A percentile compares a stretch with the other conserved stretches of the same genome.
Conservation (phyloP, 345 rosid species). For the Odontarrhena argentea region DNA sequence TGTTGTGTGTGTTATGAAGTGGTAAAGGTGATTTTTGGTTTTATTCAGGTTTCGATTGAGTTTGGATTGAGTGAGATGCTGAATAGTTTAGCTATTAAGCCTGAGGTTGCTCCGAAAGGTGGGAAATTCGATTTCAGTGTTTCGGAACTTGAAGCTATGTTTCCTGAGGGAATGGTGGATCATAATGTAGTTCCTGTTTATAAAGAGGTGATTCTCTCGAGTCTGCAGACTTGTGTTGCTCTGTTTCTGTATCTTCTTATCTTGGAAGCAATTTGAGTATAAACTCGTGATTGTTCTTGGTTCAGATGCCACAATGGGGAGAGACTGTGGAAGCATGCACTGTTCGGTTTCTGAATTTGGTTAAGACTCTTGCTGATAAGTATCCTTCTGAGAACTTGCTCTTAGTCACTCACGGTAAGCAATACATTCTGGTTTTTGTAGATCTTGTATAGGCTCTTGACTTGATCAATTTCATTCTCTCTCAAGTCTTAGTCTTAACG, state of each 20-base stretch:
- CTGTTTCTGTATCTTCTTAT: not conserved
- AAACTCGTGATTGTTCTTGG: not conserved
- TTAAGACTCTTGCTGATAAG: conserved; percentile 69
- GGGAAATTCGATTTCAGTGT: conserved; percentile 56
- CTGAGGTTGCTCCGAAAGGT: conserved; percentile 57
- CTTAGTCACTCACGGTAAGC: conserved; percentile 77
- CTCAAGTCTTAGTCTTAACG: not conserved
- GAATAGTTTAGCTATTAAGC: conserved; percentile 53
- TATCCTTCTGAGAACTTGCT: conserved; percentile 81
- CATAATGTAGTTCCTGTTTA: conserved; percentile 43
- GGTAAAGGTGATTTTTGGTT: not conserved
- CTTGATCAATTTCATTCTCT: conserved; percentile 5
- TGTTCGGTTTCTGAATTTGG: conserved; percentile 48
- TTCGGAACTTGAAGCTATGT: conserved; percentile 57
- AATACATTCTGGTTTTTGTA: not conserved
- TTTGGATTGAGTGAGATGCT: conserved; percentile 79
- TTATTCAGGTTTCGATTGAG: conserved; percentile 67
- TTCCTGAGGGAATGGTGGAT: conserved; percentile 69
- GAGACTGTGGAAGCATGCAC: conserved; percentile 51
- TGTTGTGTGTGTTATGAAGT: not conserved
- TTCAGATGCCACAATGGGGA: conserved; percentile 75
- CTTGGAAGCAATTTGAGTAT: conserved; percentile 17
- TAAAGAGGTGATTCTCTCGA: conserved; percentile 49
- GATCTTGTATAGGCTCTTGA: conserved; percentile 1
- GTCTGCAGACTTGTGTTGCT: not conserved